A percentile compares a stretch with the other conserved stretches of the same genome.
phyloP scores from a whole-genome alignment of 179 eudicot species.

The Silene noctiflora region DNA sequence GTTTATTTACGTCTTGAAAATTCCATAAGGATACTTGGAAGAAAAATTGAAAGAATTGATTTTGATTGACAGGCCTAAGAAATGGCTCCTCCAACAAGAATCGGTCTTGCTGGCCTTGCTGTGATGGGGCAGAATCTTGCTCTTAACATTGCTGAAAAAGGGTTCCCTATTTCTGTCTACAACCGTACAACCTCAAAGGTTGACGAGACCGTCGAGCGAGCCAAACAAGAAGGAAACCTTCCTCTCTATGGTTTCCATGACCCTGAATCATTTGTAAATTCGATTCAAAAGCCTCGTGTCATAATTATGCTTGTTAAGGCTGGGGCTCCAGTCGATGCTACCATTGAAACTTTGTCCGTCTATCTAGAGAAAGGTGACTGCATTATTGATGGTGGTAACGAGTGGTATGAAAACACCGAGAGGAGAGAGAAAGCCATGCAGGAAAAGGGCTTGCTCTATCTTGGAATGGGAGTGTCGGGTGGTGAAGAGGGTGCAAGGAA shows the following conservation, averaged over 20 bases:
- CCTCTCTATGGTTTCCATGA: slow-evolving; percentile 70
- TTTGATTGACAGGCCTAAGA: slow-evolving; percentile 18
- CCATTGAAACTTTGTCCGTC: slow-evolving; percentile 70
- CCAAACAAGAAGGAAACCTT: slow-evolving; percentile 73
- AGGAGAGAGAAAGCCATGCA: slow-evolving; percentile 71
- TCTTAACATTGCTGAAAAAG: slow-evolving; percentile 88
- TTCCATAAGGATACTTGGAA: neutral
- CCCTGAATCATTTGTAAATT: slow-evolving; percentile 67
- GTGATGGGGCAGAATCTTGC: slow-evolving; percentile 98
- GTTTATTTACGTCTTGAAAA: neutral
- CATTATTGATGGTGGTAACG: slow-evolving; percentile 83
- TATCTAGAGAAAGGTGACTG: slow-evolving; percentile 82
- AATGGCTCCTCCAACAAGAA: slow-evolving; percentile 64
- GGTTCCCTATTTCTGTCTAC: slow-evolving; percentile 85
- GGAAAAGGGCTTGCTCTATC: slow-evolving; percentile 70
- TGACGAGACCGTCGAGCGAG: slow-evolving; percentile 74
- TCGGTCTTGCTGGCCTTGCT: slow-evolving; percentile 91
- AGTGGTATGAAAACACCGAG: slow-evolving; percentile 92
- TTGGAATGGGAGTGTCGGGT: slow-evolving; percentile 97
- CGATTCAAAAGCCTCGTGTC: slow-evolving; percentile 87
- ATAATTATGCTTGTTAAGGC: slow-evolving; percentile 88
- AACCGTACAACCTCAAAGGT: slow-evolving; percentile 80
- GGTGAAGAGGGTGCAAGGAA: slow-evolving; percentile 93
- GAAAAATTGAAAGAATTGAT: neutral
- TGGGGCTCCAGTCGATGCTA: slow-evolving; percentile 78